Evolutionary conservation across 345 rosid species (phyloP).

Genomic region (Populus davidiana): DNA sequence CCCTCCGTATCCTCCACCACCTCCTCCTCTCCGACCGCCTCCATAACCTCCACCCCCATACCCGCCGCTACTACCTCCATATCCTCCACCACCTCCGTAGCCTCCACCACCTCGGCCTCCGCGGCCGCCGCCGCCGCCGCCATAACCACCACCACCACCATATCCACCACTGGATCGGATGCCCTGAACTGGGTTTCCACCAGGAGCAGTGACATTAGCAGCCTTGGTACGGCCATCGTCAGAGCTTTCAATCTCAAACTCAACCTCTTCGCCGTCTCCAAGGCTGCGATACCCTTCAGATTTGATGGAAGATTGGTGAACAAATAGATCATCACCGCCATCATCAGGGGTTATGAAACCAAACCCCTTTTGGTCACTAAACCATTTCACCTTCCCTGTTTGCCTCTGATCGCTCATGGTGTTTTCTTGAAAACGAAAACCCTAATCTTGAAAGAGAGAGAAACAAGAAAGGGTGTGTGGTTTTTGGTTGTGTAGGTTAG

Average conservation of each 20-base stretch:
- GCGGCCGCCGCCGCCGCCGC: slow-evolving; percentile 37
- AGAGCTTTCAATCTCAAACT: slow-evolving; percentile 24
- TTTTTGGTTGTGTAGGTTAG: neutral
- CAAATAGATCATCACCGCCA: slow-evolving; percentile 33
- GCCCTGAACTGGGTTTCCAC: slow-evolving; percentile 52
- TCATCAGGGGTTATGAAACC: slow-evolving; percentile 35
- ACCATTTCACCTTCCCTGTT: slow-evolving; percentile 35
- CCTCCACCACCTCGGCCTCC: slow-evolving; percentile 34
- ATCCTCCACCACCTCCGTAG: slow-evolving; percentile 18
- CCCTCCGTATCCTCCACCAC: slow-evolving; percentile 25
- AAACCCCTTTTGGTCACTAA: slow-evolving; percentile 33
- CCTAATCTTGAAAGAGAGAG: neutral
- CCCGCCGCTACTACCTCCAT: slow-evolving; percentile 4
- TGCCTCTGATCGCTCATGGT: slow-evolving; percentile 20
- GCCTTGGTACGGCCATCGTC: slow-evolving; percentile 63
- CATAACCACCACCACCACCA: slow-evolving; percentile 13
- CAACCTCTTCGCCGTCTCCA: slow-evolving; percentile 28
- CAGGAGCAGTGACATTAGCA: slow-evolving; percentile 72
- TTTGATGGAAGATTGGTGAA: slow-evolving; percentile 31
- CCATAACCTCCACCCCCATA: slow-evolving; percentile 17
- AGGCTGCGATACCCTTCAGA: slow-evolving; percentile 35
- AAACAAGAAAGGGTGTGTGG: neutral
- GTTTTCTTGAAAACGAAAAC: neutral
- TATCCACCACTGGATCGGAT: slow-evolving; percentile 48
- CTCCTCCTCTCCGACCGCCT: slow-evolving; percentile 26